Conservation (phyloP, 2,329 filamentous ascomycete genomes). For the Exophiala spinifera region DNA sequence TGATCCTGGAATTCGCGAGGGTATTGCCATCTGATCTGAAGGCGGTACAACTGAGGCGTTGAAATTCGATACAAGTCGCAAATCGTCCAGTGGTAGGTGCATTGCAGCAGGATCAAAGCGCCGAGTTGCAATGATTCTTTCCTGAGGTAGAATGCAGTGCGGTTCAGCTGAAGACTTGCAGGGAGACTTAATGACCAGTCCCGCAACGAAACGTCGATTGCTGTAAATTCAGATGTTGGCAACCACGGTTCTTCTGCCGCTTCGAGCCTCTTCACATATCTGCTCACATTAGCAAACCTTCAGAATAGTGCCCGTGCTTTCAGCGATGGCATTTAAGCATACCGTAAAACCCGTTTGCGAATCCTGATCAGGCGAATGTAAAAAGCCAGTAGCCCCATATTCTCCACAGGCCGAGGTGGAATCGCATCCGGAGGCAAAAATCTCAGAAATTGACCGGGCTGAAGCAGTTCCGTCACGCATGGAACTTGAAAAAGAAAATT, state of each 20-base stretch:
- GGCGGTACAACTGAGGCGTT: slow-evolving; percentile 44
- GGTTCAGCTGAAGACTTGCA: slow-evolving; percentile 45
- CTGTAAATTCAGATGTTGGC: slow-evolving; percentile 44
- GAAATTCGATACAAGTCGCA: slow-evolving; percentile 48
- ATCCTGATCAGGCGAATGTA: slow-evolving; percentile 11
- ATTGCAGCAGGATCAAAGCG: slow-evolving; percentile 46
- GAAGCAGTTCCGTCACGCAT: slow-evolving; percentile 33
- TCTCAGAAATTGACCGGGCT: slow-evolving; percentile 24
- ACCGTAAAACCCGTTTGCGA: slow-evolving; percentile 9
- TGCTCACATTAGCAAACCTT: not conserved
- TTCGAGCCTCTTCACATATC: slow-evolving; percentile 45
- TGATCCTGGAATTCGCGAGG: no score
- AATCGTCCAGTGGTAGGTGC: slow-evolving; percentile 48
- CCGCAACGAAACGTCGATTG: slow-evolving; percentile 41
- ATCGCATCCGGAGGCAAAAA: slow-evolving; percentile 10
- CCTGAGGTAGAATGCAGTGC: slow-evolving; percentile 47
- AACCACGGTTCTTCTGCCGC: slow-evolving; percentile 43
- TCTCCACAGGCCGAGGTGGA: slow-evolving; percentile 5
- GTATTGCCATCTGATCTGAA: no score
- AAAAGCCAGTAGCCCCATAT: slow-evolving; percentile 12
- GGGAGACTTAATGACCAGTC: slow-evolving; percentile 45
- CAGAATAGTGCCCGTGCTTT: not conserved
- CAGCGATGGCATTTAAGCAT: not conserved
- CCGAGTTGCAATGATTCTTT: slow-evolving; percentile 49
- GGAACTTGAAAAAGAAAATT: slow-evolving; percentile 33